Conservation (phyloP, 78 protist genomes). For the Acrasis kona region DNA sequence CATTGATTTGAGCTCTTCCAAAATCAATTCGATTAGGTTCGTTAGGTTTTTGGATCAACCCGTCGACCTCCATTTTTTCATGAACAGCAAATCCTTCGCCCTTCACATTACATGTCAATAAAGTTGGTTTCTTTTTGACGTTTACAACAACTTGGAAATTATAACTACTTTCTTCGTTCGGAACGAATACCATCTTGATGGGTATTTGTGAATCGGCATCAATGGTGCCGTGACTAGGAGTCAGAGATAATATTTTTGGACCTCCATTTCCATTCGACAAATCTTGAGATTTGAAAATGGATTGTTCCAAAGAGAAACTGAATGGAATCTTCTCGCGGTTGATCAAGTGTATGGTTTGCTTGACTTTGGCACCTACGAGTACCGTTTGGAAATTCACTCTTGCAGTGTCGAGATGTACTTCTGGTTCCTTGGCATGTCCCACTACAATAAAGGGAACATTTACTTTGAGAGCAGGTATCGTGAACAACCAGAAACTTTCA, state of each 20-base stretch:
- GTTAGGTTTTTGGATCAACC: background rate
- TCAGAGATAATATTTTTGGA: background rate
- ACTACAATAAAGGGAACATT: constrained; percentile 48
- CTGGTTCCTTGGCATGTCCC: constrained; percentile 61
- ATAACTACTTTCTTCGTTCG: constrained; percentile 38
- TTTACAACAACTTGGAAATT: constrained; percentile 32
- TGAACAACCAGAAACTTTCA: constrained; percentile 66
- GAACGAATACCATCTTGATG: constrained; percentile 35
- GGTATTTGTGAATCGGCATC: constrained; percentile 2
- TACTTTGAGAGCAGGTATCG: constrained; percentile 17
- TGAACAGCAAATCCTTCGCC: constrained; percentile 61
- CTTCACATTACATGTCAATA: constrained; percentile 54
- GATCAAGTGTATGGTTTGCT: constrained; percentile 16
- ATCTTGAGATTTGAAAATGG: too few species aligned
- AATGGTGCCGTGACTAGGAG: constrained; percentile 45
- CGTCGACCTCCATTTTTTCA: constrained; percentile 4
- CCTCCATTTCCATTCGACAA: too few species aligned
- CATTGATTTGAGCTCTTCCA: too few species aligned
- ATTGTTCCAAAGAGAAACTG: constrained; percentile 35
- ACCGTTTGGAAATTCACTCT: constrained; percentile 33
- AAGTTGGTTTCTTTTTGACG: constrained; percentile 34
- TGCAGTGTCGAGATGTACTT: constrained; percentile 31
- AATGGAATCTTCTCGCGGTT: constrained; percentile 53
- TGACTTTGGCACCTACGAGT: constrained; percentile 24
- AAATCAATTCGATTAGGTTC: constrained; percentile 21